Evolutionary conservation across 768 basidiomycete genomes (phyloP).

Genomic region (Phlebiopsis flavidoalba): DNA sequence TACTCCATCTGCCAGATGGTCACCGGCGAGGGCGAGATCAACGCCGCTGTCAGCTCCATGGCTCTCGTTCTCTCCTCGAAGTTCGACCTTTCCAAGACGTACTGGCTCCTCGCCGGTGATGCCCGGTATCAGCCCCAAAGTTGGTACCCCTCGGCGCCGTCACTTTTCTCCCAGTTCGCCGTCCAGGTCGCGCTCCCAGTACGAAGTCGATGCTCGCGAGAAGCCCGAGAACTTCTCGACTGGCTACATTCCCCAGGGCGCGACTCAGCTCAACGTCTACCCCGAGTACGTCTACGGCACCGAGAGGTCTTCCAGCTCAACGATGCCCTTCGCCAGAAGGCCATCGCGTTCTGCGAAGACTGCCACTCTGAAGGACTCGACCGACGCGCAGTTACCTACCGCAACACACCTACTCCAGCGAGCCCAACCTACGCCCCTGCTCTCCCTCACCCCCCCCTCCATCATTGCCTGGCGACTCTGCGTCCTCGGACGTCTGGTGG

Average conservation of each 20-base stretch:
- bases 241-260: conserved; percentile 32
- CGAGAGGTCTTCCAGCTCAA: conserved; percentile 27
- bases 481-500: conserved; percentile 33
- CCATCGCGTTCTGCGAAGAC: conserved; percentile 22
- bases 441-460: conserved; percentile 27
- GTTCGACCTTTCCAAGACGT: conserved; percentile 34
- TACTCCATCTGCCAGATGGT: conserved; percentile 33
- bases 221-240: not conserved
- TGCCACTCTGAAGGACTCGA: conserved; percentile 30
- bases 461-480: conserved; percentile 33
- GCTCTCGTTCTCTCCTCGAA: conserved; percentile 27
- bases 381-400: conserved; percentile 26
- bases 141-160: conserved; percentile 33
- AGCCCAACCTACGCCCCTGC: conserved; percentile 25
- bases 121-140: conserved; percentile 36
- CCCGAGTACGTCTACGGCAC: conserved; percentile 41
- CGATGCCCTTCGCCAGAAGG: conserved; percentile 31
- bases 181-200: conserved; percentile 34
- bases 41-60: conserved; percentile 30
- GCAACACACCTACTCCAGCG: conserved; percentile 22
- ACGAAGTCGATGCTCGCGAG: conserved; percentile 32
- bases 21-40: conserved; percentile 37
- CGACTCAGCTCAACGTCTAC: conserved; percentile 21
- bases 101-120: conserved; percentile 38
- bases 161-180: conserved; percentile 32